phyloP scores from a whole-genome alignment of 2,329 filamentous ascomycete genomes.

The Aspergillus fischeri region DNA sequence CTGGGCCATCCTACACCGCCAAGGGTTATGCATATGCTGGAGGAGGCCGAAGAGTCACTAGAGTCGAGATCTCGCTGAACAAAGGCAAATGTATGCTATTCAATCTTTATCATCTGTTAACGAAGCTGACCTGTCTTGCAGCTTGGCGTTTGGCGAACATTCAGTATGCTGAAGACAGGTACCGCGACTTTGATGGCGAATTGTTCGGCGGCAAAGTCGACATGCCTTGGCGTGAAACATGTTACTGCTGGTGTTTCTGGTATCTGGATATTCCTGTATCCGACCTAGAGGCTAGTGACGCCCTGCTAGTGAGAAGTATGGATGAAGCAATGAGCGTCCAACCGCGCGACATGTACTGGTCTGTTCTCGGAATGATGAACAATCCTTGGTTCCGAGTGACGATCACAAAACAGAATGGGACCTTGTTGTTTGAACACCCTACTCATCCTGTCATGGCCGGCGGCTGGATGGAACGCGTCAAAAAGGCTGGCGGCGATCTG shows the following conservation, averaged over 20 bases:
- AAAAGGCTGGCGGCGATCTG: constrained; percentile 75
- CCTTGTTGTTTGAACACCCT: constrained; percentile 78
- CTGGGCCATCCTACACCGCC: constrained; percentile 56
- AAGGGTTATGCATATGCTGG: constrained; percentile 86
- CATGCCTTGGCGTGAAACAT: constrained; percentile 74
- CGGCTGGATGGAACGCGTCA: constrained; percentile 92
- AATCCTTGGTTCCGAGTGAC: constrained; percentile 87
- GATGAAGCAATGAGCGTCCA: constrained; percentile 84
- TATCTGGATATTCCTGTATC: constrained; percentile 62
- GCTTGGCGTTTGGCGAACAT: constrained; percentile 73
- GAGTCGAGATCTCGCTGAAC: constrained; percentile 79
- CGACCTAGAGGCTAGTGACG: constrained; percentile 61
- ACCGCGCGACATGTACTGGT: constrained; percentile 95
- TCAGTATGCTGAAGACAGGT: constrained; percentile 79
- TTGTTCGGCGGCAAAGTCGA: constrained; percentile 75
- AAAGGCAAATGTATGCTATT: constrained; percentile 58
- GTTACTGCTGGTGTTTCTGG: constrained; percentile 95
- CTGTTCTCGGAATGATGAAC: constrained; percentile 95
- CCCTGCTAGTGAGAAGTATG: constrained; percentile 81
- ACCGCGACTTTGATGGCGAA: constrained; percentile 60
- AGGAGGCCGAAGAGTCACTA: constrained; percentile 75
- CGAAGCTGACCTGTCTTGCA: constrained; percentile 15
- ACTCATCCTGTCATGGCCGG: constrained; percentile 75
- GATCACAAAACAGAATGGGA: constrained; percentile 63
- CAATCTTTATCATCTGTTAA: background rate